Evolutionary conservation across 306 rosid species (phyloP).

Genomic region (Quercus glauca): DNA sequence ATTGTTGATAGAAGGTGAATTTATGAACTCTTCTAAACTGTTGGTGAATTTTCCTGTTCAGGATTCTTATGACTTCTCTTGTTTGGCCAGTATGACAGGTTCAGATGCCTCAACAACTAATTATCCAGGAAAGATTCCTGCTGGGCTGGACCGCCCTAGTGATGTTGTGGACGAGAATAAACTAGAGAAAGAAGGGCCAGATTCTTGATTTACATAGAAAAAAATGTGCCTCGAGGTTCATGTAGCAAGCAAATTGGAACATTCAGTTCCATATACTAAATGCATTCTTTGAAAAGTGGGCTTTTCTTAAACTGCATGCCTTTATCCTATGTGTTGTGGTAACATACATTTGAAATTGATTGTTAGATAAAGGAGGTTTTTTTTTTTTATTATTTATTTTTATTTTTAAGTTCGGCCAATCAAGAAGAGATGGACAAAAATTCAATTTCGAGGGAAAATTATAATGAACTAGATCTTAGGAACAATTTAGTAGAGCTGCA

Average conservation of each 20-base stretch:
- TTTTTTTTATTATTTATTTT: no score
- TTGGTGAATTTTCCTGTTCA: not conserved
- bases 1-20: slow-evolving; percentile 57
- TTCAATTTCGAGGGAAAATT: not conserved
- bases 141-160: slow-evolving; percentile 52
- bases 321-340: not conserved
- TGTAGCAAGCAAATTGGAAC: not conserved
- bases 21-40: slow-evolving; percentile 3
- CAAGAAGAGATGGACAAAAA: not conserved
- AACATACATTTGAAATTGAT: not conserved
- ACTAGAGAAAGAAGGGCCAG: slow-evolving; percentile 24
- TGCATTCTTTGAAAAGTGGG: not conserved
- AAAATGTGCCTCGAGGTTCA: not conserved
- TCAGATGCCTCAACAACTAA: slow-evolving; percentile 52
- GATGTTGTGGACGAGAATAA: slow-evolving; percentile 36
- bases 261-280: not conserved
- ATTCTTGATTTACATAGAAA: slow-evolving; percentile 1
- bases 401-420: not conserved
- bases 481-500: not conserved
- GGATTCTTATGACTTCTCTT: slow-evolving; percentile 23
- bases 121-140: slow-evolving; percentile 66
- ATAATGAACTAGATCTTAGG: not conserved
- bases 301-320: not conserved
- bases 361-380: not conserved
- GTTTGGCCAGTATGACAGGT: slow-evolving; percentile 45